Percentiles rank a stretch among this genome's conserved stretches.
phyloP scores from a whole-genome alignment of 306 rosid genomes.

The Prunus davidiana region DNA sequence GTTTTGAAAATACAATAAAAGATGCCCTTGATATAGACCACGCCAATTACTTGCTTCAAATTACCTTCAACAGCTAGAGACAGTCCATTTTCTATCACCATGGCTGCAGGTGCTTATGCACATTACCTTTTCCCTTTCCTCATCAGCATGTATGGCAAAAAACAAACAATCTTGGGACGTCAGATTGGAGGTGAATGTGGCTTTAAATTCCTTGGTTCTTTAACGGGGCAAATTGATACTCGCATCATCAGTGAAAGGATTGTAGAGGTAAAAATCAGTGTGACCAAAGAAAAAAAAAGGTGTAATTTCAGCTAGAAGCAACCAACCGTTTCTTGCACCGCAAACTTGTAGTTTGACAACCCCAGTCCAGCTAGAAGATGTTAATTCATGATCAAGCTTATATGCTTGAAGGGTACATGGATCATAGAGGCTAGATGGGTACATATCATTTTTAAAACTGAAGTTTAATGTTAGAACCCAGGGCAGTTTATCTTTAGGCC shows the following conservation, averaged over 20 bases:
- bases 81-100: neutral
- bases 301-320: neutral
- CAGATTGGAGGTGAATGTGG: constrained; percentile 3
- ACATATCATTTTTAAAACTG: neutral
- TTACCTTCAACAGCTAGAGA: neutral
- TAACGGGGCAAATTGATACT: neutral
- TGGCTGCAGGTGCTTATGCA: neutral
- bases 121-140: neutral
- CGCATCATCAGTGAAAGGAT: neutral
- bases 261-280: neutral
- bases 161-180: constrained; percentile 1
- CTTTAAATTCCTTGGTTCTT: neutral
- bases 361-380: neutral
- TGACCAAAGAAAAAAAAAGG: neutral
- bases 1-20: constrained; percentile 4
- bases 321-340: constrained; percentile 4
- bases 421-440: neutral
- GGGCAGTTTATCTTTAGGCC: constrained; percentile 2
- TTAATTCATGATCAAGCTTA: neutral
- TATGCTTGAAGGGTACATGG: neutral
- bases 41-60: neutral
- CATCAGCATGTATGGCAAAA: neutral
- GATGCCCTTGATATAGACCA: neutral
- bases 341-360: neutral
- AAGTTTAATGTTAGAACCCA: constrained; percentile 10